These are phyloP conservation scores for Neurospora sp. DNA, from an alignment of 495 filamentous ascomycete genomes.

Conservation along the genomic window DNA sequence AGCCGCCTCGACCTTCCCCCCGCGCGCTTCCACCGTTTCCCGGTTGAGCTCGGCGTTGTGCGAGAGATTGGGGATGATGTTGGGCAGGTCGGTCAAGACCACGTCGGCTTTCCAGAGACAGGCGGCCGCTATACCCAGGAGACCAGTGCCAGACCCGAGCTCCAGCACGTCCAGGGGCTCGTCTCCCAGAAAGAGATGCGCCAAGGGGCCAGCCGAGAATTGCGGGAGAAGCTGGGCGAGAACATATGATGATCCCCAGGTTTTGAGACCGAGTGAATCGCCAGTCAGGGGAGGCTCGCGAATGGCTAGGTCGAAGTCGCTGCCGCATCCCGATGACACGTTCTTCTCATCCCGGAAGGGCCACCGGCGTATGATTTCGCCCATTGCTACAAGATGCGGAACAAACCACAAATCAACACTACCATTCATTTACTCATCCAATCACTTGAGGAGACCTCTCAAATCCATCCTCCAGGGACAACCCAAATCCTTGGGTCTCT, in stretches of 20 bases:
- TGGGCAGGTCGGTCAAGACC: constrained; percentile 36
- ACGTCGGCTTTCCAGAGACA: constrained; percentile 31
- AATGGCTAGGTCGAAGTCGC: constrained; percentile 50
- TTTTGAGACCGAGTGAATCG: constrained; percentile 85
- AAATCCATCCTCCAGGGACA: background rate
- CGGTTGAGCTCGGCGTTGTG: constrained; percentile 31
- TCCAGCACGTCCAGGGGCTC: constrained; percentile 36
- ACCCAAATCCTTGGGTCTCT: background rate
- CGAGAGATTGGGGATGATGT: constrained; percentile 33
- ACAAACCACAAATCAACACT: background rate
- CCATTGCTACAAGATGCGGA: constrained; percentile 51
- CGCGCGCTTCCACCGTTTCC: constrained; percentile 18
- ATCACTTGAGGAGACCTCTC: background rate
- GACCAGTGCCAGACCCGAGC: constrained; percentile 55
- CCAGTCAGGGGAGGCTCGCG: constrained; percentile 80
- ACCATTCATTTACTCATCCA: background rate
- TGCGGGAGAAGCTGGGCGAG: constrained; percentile 61
- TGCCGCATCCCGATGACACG: too few species aligned
- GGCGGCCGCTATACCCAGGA: constrained; percentile 45
- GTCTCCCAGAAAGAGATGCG: constrained; percentile 23
- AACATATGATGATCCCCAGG: constrained; percentile 81
- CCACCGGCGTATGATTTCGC: constrained; percentile 66
- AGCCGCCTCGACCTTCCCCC: constrained; percentile 27
- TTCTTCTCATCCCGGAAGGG: constrained; percentile 33
- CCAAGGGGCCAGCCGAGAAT: constrained; percentile 25